Evolutionary conservation across 495 filamentous ascomycete species (phyloP).

Genomic region (Trichoderma parareesei): DNA sequence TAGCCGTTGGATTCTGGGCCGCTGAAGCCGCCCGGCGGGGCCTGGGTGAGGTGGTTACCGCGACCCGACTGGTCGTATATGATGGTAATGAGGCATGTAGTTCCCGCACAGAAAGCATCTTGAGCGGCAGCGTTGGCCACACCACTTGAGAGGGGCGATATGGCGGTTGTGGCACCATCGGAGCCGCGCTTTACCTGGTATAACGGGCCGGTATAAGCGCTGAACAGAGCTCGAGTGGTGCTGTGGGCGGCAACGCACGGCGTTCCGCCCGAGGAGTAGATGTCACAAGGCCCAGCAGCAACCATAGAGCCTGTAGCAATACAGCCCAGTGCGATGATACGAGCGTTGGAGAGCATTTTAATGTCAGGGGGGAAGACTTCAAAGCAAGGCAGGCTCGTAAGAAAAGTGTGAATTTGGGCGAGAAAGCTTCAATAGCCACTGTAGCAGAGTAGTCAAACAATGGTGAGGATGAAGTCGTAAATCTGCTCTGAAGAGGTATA

Average conservation of each 20-base stretch:
- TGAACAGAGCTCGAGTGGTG: constrained; percentile 52
- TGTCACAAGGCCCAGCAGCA: constrained; percentile 46
- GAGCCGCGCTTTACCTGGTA: constrained; percentile 48
- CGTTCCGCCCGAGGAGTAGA: constrained; percentile 44
- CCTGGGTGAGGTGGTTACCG: constrained; percentile 51
- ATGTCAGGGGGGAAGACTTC: too few relatives aligned
- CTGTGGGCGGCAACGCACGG: constrained; percentile 52
- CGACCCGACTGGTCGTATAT: constrained; percentile 54
- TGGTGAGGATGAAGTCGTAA: too few relatives aligned
- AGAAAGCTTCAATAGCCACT: background rate
- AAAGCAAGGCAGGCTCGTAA: too few relatives aligned
- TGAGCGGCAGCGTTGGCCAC: constrained; percentile 49
- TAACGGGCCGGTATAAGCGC: constrained; percentile 38
- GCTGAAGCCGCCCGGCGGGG: constrained; percentile 41
- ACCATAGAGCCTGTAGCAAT: constrained; percentile 33
- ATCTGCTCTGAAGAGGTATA: too few relatives aligned
- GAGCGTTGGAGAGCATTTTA: too few relatives aligned
- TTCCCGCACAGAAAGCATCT: constrained; percentile 48
- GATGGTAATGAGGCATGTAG: constrained; percentile 49
- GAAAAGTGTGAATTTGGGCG: background rate
- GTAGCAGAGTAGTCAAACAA: background rate
- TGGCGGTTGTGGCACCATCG: constrained; percentile 37
- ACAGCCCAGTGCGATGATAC: constrained; percentile 23
- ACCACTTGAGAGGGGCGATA: constrained; percentile 37
- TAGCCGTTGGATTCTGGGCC: constrained; percentile 47